Evolutionary conservation across 2,329 filamentous ascomycete genomes (phyloP).

Genomic region (Orbilia javanica): DNA sequence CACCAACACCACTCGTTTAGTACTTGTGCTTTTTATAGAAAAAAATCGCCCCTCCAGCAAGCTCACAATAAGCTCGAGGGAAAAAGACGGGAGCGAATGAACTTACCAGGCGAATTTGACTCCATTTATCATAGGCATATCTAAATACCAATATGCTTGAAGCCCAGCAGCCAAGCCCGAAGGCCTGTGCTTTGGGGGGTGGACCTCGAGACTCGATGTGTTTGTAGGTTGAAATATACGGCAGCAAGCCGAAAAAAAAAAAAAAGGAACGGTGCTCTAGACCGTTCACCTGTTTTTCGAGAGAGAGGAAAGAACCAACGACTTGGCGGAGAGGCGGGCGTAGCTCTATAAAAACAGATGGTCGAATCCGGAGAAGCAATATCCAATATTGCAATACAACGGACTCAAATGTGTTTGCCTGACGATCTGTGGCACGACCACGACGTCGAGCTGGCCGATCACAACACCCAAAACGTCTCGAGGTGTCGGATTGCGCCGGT

Average conservation of each 20-base stretch:
- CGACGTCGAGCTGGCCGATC: neutral
- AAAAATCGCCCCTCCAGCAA: too few species aligned
- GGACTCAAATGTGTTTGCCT: neutral
- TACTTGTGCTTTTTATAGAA: neutral
- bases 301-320: neutral
- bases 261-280: too few species aligned
- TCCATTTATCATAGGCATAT: conserved; percentile 61
- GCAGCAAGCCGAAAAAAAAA: too few species aligned
- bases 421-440: neutral
- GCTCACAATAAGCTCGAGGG: neutral
- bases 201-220: too few species aligned
- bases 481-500: neutral
- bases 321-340: neutral
- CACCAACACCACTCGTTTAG: conserved; percentile 12
- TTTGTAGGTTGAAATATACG: too few species aligned
- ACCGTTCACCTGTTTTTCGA: too few species aligned
- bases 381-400: neutral
- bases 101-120: conserved; percentile 62
- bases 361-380: neutral
- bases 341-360: neutral
- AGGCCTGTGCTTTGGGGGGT: neutral
- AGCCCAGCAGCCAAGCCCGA: neutral
- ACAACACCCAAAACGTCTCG: neutral
- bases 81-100: neutral
- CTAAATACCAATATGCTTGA: neutral